Evolutionary conservation across 2,329 filamentous ascomycete species (phyloP), one percentile per base, ranked within the genome.

Genomic region (Colletotrichum echinochloae): DNA sequence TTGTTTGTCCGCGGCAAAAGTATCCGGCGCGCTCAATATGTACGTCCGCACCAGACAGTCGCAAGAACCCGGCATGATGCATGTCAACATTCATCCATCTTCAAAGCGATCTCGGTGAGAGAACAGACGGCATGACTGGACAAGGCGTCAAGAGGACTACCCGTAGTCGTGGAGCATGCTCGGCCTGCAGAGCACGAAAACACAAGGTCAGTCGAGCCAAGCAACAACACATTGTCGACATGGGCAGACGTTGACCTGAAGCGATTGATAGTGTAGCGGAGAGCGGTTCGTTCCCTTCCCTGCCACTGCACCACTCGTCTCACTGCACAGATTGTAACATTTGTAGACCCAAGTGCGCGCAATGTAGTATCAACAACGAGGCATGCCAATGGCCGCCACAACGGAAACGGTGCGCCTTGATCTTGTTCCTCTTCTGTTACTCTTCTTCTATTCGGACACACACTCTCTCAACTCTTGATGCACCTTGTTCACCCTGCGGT

Each of bases 361-460:
- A 73, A 66, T 69, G 65, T 46, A 28, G 60, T 14, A 66, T 64
- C 44, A 69, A 70, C 14, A 57, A 66, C 16, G 57, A 64, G 20
- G 30, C 18, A 3, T 73, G 71, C 33, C 64, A 72, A 16, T 70
- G 71, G 71, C 71, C 71, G n/a, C 51, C 65, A 37, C 64, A 63
- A 30, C 56, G 65, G 20, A 73, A 73, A 35, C 64, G 71, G 71
- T 68, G 39, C n/a, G 68, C 44, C 8, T 9, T 26, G n/a, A 35
- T 16, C 3, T 5, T 12, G 14, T 23, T 16, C 1, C 14, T 30
- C 28, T 30, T 16, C 28, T 30, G 1, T 28, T 2, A 26, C 3
- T 14, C 20, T 30, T 14, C 14, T 51, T 8, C 1, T 7, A 51
- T 14, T 7, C 14, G 48, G 12, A n/a, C 11, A 11, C 14, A 23